Evolutionary conservation across 805 yeast genomes (phyloP), one percentile per base, ranked within the genome.

Genomic region (Saccharomyces kudriavzevii): DNA sequence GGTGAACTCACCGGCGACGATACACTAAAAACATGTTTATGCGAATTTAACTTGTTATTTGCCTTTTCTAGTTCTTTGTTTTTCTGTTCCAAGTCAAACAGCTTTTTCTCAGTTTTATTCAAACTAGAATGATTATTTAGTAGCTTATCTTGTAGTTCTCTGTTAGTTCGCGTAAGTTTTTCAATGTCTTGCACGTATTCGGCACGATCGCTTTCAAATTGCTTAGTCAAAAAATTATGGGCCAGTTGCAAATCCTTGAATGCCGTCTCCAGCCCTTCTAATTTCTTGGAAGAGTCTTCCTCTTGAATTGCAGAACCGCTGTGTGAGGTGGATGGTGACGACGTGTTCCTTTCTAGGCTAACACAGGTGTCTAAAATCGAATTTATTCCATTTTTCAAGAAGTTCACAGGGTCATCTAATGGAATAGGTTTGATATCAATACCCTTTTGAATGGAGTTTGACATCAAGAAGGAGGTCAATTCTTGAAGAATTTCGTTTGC

Each of bases 221-320:
- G 87, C 62, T 82, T 81, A 2, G 85, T 77, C 52, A 86, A 70
- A 62, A 84, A 86, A 55, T 77, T 82, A 66, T 85, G 89, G 2
- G 89, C 85, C 63, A 86, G 79, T 58, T 85, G 83, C 51, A 86
- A 72, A 64, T 86, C 94, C 53, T 75, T 78, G 49, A 86, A 70
- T 0, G 90, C 89, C 0, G 85, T 80, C 57, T 75, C 77, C 60
- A 79, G 70, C 22, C 59, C 66, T 13, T 61, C 61, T 26, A 51
- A n/a, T 22, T 56, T 52, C 1, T 49, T 53, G 17, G 45, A 46
- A 28, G 17, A 27, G 10, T 22, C 35, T 17, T 26, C 22, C 13
- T 49, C 49, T 17, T 51, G 43, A n/a, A 17, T 20, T 35, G 24
- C 43, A 20, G 43, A 17, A 8, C 13, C 28, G 22, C 11, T 24